A percentile compares a stretch with the other conserved stretches of the same genome.
Evolutionary conservation across 1,139 yeast genomes (phyloP).

Genomic region (Kurtzmaniella quercitrusa): DNA sequence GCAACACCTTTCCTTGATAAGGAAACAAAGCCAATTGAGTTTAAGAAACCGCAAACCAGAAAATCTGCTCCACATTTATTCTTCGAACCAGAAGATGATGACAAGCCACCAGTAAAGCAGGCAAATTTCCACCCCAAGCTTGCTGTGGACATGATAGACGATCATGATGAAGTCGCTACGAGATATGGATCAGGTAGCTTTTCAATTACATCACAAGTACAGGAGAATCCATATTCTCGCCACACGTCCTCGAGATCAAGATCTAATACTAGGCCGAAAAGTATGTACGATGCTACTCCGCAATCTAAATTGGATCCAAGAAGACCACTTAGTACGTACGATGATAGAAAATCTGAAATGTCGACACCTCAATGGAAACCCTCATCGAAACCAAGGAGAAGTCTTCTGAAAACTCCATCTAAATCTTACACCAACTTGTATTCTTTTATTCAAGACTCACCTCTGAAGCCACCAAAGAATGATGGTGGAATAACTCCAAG

Average conservation of each 20-base stretch:
- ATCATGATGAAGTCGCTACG: slow-evolving; percentile 35
- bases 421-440: slow-evolving; percentile 32
- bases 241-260: slow-evolving; percentile 3
- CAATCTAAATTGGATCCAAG: neutral
- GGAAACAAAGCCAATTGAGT: neutral
- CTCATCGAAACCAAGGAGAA: slow-evolving; percentile 13
- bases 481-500: slow-evolving; percentile 14
- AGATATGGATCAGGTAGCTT: slow-evolving; percentile 36
- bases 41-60: neutral
- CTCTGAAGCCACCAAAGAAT: slow-evolving; percentile 5
- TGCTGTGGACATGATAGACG: slow-evolving; percentile 31
- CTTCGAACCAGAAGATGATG: slow-evolving; percentile 3
- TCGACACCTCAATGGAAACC: slow-evolving; percentile 1
- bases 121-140: slow-evolving; percentile 4
- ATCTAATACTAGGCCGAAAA: slow-evolving; percentile 31
- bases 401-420: slow-evolving; percentile 27
- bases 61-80: slow-evolving; percentile 3
- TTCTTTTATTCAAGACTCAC: slow-evolving; percentile 17
- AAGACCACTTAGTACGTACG: slow-evolving; percentile 1
- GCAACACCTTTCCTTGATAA: neutral
- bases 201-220: slow-evolving; percentile 7
- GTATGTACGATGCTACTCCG: slow-evolving; percentile 28
- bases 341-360: slow-evolving; percentile 1
- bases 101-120: neutral
- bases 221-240: neutral